A percentile compares a stretch with the other conserved stretches of the same genome.
Conservation (phyloP, 495 filamentous ascomycete species). For the Lasiosphaeria miniovina region DNA sequence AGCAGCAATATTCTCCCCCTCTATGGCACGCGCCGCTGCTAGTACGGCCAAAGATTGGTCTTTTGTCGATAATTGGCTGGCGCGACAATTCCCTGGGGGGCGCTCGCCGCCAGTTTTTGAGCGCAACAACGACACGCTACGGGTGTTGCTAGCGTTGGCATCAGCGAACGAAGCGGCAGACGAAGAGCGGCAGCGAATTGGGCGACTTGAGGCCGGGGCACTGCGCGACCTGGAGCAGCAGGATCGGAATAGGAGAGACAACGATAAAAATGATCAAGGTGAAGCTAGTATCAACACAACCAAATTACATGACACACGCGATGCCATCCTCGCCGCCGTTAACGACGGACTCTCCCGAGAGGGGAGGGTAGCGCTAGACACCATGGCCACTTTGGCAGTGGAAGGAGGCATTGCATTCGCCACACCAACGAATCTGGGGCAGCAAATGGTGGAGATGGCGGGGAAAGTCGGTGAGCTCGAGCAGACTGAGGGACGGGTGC, state of each 20-base stretch:
- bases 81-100: constrained; percentile 51
- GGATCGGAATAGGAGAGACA: not conserved
- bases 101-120: constrained; percentile 62
- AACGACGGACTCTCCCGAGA: constrained; percentile 39
- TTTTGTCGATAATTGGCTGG: constrained; percentile 79
- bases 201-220: constrained; percentile 57
- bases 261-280: not conserved
- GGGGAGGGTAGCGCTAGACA: constrained; percentile 39
- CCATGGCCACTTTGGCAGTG: constrained; percentile 39
- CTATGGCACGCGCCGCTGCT: constrained; percentile 61
- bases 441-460: constrained; percentile 37
- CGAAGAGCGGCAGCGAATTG: constrained; percentile 62
- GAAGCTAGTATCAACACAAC: not conserved
- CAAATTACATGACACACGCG: constrained; percentile 27
- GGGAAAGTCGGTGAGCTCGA: constrained; percentile 36
- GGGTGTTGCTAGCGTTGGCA: constrained; percentile 70
- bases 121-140: constrained; percentile 79
- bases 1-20: constrained; percentile 67
- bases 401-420: constrained; percentile 31
- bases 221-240: constrained; percentile 47
- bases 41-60: constrained; percentile 80
- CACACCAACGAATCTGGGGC: constrained; percentile 35
- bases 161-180: constrained; percentile 78
- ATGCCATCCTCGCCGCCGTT: constrained; percentile 37
- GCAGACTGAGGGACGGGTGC: constrained; percentile 41